Base-by-base conservation (phyloP, 2,329 filamentous ascomycete genomes). In the Zasmidium citrigriseum region DNA sequence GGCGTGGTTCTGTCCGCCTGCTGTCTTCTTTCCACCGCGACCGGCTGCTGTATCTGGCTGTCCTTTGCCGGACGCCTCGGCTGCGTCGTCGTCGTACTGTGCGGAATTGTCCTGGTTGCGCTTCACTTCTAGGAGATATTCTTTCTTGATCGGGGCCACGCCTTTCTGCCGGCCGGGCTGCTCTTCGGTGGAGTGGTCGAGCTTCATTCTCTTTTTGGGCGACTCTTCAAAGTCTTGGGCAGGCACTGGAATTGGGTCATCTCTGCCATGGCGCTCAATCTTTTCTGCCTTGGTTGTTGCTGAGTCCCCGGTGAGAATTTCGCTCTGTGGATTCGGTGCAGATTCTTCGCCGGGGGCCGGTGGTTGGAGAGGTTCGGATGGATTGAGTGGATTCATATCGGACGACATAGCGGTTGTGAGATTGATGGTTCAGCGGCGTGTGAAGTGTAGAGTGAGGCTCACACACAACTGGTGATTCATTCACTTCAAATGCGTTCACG, bases 1-100 rank as follows among this genome's bases (percentile, higher is more conserved):
- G 65, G 86, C 86, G 64, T 88, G 92, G 75, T 98, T 97, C 75
- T 96, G 92, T 29, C 90, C 90, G 46, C 81, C 81, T 64, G 85
- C 77, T 70, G 87, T 88, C 69, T 84, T 81, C 71, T 70, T 66
- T 41, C 69, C 70, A 27, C 69, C 69, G 49, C 67, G 54, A 14
- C 70, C 70, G 41, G 59, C 70, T 20, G 57, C 52, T 10, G 52
- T 25, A 46, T 64, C 60, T 4, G 62, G 25, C 50, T 77, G 72
- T n/a, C 48, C 66, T 53, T 76, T 74, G 54, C 81, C 82, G 29
- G 82, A 82, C 22, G 76, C 71, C 71, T 86, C 86, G 29, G 76
- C 75, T 7, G 67, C 70, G 52, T 75, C 74, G 49, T 76, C 74
- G 60, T 75, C 73, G 57, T 64, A 62, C n/a, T 62, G 54, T 18